Percentiles rank a stretch among this genome's conserved stretches.
Conservation (phyloP, 331 rosid genomes). For the Prunus yedoensis region DNA sequence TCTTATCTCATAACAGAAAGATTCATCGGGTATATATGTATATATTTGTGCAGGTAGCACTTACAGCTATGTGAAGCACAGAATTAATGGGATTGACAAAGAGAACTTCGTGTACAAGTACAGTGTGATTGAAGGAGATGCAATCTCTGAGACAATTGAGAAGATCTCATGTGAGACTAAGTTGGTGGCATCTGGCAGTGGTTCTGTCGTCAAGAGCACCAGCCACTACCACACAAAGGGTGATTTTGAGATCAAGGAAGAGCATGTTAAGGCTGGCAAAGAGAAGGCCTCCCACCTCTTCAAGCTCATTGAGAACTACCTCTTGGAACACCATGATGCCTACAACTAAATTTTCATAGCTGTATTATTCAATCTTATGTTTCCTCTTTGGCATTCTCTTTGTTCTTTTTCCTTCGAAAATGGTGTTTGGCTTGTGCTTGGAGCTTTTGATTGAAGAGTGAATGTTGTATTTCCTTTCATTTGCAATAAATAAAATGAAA, state of each 20-base stretch:
- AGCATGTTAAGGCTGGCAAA: constrained; percentile 19
- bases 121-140: too few species aligned
- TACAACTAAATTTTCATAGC: constrained; percentile 13
- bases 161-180: constrained; percentile 49
- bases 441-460: neutral
- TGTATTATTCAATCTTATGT: neutral
- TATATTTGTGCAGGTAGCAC: too few species aligned
- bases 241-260: constrained; percentile 25
- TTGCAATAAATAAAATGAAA: neutral
- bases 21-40: too few species aligned
- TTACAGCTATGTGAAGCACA: too few species aligned
- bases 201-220: constrained; percentile 41
- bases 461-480: neutral
- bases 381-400: neutral
- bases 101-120: too few species aligned
- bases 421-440: neutral
- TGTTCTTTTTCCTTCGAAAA: neutral
- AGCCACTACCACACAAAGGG: constrained; percentile 41
- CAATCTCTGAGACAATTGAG: too few species aligned
- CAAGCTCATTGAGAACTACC: constrained; percentile 18
- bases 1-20: too few species aligned
- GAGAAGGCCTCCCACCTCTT: constrained; percentile 17
- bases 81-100: too few species aligned
- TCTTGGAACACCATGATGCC: constrained; percentile 41
- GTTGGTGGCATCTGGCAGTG: constrained; percentile 47